Base-by-base conservation (phyloP, 202 grass and related monocot species). In the Setaria viridis region DNA sequence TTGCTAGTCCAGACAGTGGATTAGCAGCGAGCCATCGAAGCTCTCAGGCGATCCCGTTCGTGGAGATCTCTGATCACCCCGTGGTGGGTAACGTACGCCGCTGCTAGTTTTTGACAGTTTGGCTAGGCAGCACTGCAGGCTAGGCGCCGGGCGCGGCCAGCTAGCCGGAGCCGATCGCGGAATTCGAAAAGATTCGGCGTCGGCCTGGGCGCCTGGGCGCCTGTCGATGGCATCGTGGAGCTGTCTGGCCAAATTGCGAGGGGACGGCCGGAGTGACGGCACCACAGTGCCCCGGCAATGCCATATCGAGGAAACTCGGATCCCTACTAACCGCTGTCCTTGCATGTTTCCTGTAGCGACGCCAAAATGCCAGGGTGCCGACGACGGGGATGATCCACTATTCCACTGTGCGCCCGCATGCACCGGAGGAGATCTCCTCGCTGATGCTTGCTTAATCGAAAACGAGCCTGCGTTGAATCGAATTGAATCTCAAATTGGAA, bases 201-300 rank as follows among this genome's bases (percentile, higher is more conserved):
- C 82, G 9, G 63, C 59, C 73, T 55, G 77, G 29, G 9, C 60
- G 54, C 65, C 39, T 41, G 25, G 64, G 65, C 65, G 45, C 62
- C 86, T 80, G 87, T 68, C 82, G 34, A 64, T 49, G 15, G 70
- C 73, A 85, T 81, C 77, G 77, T 89, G 87, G 62, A 68, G 82
- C 77, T 82, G 83, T 89, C 88, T 85, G 71, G 47, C 78, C 83
- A 65, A 82, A 77, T 72, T 57, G 64, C 67, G 83, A 89, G 42
- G 64, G 83, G 83, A 85, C 72, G 71, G 88, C 88, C 77, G 64
- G 88, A 89, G 51, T 89, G 88, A 77, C 83, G 49, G 63, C 32
- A 78, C 17, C 77, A 81, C 55, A 89, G 88, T 56, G 48, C 11
- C 43, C n/a, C 15, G 12, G 70, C 71, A 77, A 77, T 82, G 78